A percentile compares a stretch with the other conserved stretches of the same genome.
Evolutionary conservation across 148 eudicot genomes (phyloP).

Genomic region (Diospyros lotus): DNA sequence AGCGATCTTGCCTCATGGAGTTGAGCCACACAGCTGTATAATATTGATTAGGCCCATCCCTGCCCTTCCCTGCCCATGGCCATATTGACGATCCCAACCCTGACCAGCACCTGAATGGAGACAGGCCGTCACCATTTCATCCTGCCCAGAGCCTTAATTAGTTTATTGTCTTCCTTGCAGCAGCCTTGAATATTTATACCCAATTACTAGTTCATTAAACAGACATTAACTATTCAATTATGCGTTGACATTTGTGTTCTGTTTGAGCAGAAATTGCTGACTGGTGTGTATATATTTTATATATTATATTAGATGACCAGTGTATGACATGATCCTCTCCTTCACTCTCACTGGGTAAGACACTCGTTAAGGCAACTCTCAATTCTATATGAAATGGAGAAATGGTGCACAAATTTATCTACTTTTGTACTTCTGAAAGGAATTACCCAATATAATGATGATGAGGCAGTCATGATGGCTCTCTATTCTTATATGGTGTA

Average conservation of each 20-base stretch:
- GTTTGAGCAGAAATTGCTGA: not conserved
- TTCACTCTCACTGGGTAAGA: no score
- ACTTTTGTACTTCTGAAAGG: no score
- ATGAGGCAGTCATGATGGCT: no score
- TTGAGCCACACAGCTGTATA: conserved; percentile 14
- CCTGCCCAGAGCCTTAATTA: conserved; percentile 19
- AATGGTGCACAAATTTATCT: no score
- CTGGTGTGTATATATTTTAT: no score
- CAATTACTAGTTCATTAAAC: not conserved
- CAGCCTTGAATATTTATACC: conserved; percentile 10
- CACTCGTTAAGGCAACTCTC: no score
- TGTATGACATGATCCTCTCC: no score
- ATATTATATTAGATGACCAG: no score
- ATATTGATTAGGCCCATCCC: conserved; percentile 19
- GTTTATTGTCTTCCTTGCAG: conserved; percentile 33
- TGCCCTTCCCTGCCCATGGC: not conserved
- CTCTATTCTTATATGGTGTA: no score
- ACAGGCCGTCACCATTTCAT: conserved; percentile 22
- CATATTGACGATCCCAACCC: conserved; percentile 36
- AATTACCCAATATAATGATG: no score
- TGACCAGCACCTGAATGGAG: conserved; percentile 17
- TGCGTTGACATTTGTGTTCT: not conserved
- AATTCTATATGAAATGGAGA: no score
- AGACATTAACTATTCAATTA: not conserved
- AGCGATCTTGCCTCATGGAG: no score